These are phyloP conservation scores for Tanacetum coccineum DNA, from an alignment of 129 eudicot genomes.

Conservation along the genomic window DNA sequence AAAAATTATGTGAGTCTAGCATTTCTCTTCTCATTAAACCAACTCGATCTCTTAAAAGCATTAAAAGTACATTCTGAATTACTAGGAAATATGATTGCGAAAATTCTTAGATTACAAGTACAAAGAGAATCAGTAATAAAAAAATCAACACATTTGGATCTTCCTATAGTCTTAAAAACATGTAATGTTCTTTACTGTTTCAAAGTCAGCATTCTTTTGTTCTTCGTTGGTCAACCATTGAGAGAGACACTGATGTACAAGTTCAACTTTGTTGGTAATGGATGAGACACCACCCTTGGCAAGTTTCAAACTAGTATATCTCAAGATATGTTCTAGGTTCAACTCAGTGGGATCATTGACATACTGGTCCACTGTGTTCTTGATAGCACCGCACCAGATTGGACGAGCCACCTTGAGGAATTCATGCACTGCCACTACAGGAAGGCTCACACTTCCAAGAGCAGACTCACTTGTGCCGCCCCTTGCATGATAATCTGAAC, in stretches of 20 bases:
- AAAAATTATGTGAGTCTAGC: too few relatives aligned
- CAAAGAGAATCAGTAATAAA: neutral
- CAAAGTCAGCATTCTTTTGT: slow-evolving; percentile 44
- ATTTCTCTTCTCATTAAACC: neutral
- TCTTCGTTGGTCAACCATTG: slow-evolving; percentile 73
- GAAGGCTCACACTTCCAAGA: slow-evolving; percentile 78
- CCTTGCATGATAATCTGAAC: slow-evolving; percentile 87
- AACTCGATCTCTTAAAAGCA: neutral
- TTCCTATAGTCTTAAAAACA: slow-evolving; percentile 12
- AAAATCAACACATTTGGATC: slow-evolving; percentile 6
- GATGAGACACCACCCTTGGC: slow-evolving; percentile 25
- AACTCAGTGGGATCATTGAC: slow-evolving; percentile 57
- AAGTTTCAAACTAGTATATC: slow-evolving; percentile 36
- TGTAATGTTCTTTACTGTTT: slow-evolving; percentile 23
- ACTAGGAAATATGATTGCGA: neutral
- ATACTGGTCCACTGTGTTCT: slow-evolving; percentile 50
- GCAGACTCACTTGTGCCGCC: slow-evolving; percentile 79
- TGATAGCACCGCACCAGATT: slow-evolving; percentile 73
- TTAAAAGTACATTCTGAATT: slow-evolving; percentile 6
- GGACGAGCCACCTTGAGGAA: slow-evolving; percentile 80
- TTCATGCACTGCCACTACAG: slow-evolving; percentile 56
- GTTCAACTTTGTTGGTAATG: slow-evolving; percentile 21
- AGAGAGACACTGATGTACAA: slow-evolving; percentile 52
- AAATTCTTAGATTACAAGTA: neutral
- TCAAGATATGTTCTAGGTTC: slow-evolving; percentile 55